Evolutionary conservation across 768 basidiomycete genomes (phyloP).

Genomic region (Steccherinum ochraceum): DNA sequence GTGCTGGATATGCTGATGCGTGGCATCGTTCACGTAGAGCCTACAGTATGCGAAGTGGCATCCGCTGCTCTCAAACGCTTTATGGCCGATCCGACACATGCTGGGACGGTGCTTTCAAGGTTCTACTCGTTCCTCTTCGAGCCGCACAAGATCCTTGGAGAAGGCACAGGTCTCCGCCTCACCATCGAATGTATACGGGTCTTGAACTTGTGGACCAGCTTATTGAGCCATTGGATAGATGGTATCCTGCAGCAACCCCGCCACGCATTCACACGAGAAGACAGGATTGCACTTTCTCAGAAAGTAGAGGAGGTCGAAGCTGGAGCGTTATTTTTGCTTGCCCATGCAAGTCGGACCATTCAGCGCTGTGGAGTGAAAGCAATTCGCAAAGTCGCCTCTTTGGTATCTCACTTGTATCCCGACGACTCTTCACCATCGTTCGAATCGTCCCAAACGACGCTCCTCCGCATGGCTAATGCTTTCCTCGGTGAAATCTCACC

Average conservation of each 20-base stretch:
- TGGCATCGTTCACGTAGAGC: conserved; percentile 83
- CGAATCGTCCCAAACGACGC: conserved; percentile 21
- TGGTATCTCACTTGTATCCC: conserved; percentile 39
- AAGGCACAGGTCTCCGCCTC: conserved; percentile 56
- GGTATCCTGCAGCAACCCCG: conserved; percentile 35
- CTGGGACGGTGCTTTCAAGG: conserved; percentile 51
- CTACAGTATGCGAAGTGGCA: conserved; percentile 63
- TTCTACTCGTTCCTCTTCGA: conserved; percentile 74
- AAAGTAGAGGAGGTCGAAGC: conserved; percentile 61
- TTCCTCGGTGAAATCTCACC: conserved; percentile 45
- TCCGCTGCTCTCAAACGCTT: conserved; percentile 64
- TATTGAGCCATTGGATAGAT: conserved; percentile 66
- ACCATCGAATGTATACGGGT: conserved; percentile 63
- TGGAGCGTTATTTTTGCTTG: conserved; percentile 69
- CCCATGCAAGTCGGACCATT: conserved; percentile 45
- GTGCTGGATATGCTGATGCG: conserved; percentile 74
- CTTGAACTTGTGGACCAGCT: conserved; percentile 63
- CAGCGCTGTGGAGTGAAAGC: conserved; percentile 59
- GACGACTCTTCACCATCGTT: conserved; percentile 23
- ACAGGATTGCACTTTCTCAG: conserved; percentile 34
- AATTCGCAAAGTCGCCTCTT: conserved; percentile 47
- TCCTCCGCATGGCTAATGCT: conserved; percentile 42
- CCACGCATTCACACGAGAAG: conserved; percentile 32
- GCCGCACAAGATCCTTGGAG: conserved; percentile 53
- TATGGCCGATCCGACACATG: conserved; percentile 52